A percentile compares a stretch with the other conserved stretches of the same genome.
phyloP scores from a whole-genome alignment of 148 eudicot genomes.

The Silene conica region DNA sequence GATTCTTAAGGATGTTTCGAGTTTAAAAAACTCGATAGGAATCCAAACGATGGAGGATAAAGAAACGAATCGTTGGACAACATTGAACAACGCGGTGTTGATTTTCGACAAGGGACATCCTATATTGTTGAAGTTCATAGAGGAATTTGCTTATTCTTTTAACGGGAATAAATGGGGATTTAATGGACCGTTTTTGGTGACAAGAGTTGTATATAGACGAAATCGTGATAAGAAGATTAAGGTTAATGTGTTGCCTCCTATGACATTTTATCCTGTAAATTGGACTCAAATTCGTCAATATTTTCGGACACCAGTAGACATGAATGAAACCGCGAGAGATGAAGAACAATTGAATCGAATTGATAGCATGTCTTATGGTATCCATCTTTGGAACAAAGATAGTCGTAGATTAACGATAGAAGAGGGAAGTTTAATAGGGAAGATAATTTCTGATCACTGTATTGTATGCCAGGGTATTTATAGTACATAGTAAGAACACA shows the following conservation, averaged over 20 bases:
- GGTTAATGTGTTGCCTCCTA: constrained; percentile 48
- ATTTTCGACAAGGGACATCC: constrained; percentile 62
- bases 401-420: constrained; percentile 44
- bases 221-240: constrained; percentile 11
- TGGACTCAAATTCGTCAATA: constrained; percentile 38
- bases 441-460: constrained; percentile 46
- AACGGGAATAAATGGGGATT: constrained; percentile 75
- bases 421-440: constrained; percentile 54
- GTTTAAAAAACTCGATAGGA: constrained; percentile 52
- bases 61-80: constrained; percentile 39
- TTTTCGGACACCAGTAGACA: constrained; percentile 25
- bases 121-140: constrained; percentile 48
- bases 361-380: constrained; percentile 35
- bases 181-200: constrained; percentile 69
- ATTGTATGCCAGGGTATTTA: constrained; percentile 40
- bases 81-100: constrained; percentile 66
- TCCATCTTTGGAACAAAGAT: constrained; percentile 72
- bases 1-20: constrained; percentile 42
- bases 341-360: constrained; percentile 31
- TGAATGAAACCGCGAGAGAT: constrained; percentile 33
- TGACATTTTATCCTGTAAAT: constrained; percentile 61
- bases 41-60: constrained; percentile 38
- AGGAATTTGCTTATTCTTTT: constrained; percentile 53
- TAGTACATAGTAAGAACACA: too few relatives aligned
- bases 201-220: constrained; percentile 39